Base-by-base conservation (phyloP, 331 rosid species). In the Quercus phellos region DNA sequence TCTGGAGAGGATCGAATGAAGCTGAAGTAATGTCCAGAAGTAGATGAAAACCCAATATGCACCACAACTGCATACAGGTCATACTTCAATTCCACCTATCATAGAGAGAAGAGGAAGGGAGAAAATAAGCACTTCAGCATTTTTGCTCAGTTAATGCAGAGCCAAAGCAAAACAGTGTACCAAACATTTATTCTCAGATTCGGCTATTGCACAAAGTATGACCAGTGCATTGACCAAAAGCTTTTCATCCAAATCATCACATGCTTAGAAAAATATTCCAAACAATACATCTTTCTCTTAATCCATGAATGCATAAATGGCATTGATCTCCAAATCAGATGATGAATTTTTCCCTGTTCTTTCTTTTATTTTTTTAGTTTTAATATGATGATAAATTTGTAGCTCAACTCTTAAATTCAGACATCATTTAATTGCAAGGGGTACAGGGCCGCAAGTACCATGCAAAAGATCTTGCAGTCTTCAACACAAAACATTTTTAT, bases 41-140 rank as follows among this genome's bases (percentile, higher is more conserved):
- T 80, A 75, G 91, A 77, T 32, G 98, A 85, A 77, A 70, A 70
- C 29, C 99, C 98, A 79, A 51, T 69, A 76, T 95, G 99, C 35
- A 87, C 98, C 68, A 95, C 90, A 78, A 91, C 80, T 29, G 96
- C 99, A 82, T 91, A 95, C n/a, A 95, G 89, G 56, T 94, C 89
- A 81, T 94, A 94, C 69, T 84, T 86, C 90, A 85, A 59, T 11
- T 80, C 88, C 55, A 70, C 93, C 99, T 95, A 27, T 77, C 51
- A 70, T 71, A 64, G 51, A 74, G 55, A 64, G 54, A 46, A 64
- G 54, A 42, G 72, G 17, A 54, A 80, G 78, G 80, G 77, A 78
- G 72, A 11, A 75, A 21, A 66, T 42, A 30, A 63, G 56, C 55
- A 16, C 75, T 9, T 11, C 50, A 38, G 26, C 71, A 59, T 22